Evolutionary conservation across 208 protist genomes (phyloP).

Genomic region (Trichomonas gallinae): DNA sequence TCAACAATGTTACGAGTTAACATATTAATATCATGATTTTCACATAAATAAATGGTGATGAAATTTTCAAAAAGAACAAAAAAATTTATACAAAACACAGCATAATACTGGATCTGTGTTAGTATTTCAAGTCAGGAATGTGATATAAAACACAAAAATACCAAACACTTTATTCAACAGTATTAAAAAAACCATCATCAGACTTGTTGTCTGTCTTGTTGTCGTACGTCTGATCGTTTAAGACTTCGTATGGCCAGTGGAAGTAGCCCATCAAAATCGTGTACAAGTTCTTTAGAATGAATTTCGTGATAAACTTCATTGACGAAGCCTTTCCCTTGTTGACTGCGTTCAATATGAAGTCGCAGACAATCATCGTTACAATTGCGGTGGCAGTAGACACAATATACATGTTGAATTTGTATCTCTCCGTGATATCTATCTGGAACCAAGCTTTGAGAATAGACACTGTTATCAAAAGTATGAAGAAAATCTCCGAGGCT

Average conservation of each 20-base stretch:
- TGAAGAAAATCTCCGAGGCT: background rate
- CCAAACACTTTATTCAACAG: no score
- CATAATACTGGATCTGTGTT: no score
- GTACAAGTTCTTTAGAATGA: background rate
- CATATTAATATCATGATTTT: no score
- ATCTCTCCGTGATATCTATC: background rate
- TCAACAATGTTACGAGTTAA: no score
- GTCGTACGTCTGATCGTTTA: background rate
- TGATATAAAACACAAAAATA: no score
- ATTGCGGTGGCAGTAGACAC: background rate
- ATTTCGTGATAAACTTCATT: background rate
- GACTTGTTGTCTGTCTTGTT: background rate
- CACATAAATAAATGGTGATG: no score
- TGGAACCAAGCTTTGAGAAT: background rate
- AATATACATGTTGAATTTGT: background rate
- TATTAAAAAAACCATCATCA: no score
- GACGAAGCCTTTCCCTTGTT: background rate
- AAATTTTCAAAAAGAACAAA: no score
- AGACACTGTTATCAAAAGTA: background rate
- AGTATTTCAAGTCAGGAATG: no score
- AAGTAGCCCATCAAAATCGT: background rate
- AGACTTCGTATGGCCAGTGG: background rate
- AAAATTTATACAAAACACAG: no score
- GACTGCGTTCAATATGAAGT: background rate
- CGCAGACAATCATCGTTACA: background rate